phyloP scores from a whole-genome alignment of 1,284 basidiomycete species.

The Rhodotorula glutinis region DNA sequence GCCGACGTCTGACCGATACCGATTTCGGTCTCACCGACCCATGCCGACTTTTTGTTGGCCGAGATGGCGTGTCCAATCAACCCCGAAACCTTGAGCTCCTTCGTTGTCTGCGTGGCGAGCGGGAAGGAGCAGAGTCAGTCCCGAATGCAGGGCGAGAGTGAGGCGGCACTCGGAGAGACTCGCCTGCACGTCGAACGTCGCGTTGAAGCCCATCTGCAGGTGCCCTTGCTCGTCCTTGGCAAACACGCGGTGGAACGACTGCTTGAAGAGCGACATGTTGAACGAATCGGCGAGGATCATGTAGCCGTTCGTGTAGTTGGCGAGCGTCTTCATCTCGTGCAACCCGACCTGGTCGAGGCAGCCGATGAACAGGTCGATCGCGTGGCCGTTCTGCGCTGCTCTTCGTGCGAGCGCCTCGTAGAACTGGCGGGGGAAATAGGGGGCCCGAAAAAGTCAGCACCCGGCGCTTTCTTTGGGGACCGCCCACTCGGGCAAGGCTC shows the following conservation, averaged over 20 bases:
- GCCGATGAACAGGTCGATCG: conserved; percentile 92
- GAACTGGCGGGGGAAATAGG: conserved; percentile 62
- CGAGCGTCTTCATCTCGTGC: conserved; percentile 93
- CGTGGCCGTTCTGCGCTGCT: conserved; percentile 89
- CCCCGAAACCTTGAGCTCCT: conserved; percentile 97
- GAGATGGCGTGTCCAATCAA: conserved; percentile 97
- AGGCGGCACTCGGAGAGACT: conserved; percentile 31
- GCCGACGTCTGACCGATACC: conserved; percentile 99
- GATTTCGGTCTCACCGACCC: conserved; percentile 98
- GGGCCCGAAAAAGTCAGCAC: not conserved
- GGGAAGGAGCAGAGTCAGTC: too few relatives aligned
- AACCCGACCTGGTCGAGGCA: conserved; percentile 98
- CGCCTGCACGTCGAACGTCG: conserved; percentile 95
- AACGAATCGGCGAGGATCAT: conserved; percentile 97
- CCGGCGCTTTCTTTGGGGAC: too few relatives aligned
- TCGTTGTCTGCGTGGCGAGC: conserved; percentile 70
- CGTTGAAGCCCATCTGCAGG: conserved; percentile 97
- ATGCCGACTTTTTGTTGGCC: conserved; percentile 91
- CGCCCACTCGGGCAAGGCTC: not conserved
- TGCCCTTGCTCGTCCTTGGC: conserved; percentile 90
- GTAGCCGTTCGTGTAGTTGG: conserved; percentile 93
- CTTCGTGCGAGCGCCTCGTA: conserved; percentile 95
- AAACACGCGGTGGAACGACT: conserved; percentile 91
- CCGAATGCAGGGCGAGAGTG: too few relatives aligned
- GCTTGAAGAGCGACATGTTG: conserved; percentile 98